These are phyloP conservation scores for Allium cepa DNA, from an alignment of 106 monocot genomes.

Conservation along the genomic window DNA sequence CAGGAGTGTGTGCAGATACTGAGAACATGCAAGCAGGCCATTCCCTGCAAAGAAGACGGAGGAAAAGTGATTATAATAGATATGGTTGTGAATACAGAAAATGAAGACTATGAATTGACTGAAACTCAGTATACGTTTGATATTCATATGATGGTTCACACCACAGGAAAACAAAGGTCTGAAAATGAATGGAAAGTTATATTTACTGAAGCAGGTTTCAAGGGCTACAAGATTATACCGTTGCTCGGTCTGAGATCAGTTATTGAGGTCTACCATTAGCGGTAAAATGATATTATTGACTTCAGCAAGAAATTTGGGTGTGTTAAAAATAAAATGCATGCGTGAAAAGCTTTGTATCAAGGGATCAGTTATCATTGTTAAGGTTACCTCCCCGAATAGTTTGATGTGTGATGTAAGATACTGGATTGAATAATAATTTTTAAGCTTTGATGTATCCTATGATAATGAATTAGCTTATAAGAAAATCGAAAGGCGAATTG, in stretches of 20 bases:
- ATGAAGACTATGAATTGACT: neutral
- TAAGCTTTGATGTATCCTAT: too few relatives aligned
- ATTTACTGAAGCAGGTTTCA: slow-evolving; percentile 7
- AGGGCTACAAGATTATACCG: slow-evolving; percentile 3
- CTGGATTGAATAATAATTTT: too few relatives aligned
- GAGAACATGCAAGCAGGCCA: slow-evolving; percentile 14
- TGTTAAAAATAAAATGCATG: neutral
- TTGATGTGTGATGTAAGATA: too few relatives aligned
- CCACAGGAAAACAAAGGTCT: slow-evolving; percentile 9
- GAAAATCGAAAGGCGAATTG: too few relatives aligned
- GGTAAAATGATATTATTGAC: neutral
- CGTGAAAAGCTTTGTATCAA: too few relatives aligned
- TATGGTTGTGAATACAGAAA: slow-evolving; percentile 6
- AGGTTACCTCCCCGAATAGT: too few relatives aligned
- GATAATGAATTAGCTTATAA: too few relatives aligned
- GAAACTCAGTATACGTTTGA: slow-evolving; percentile 8
- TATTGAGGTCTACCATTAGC: slow-evolving; percentile 5
- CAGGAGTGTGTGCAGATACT: slow-evolving; percentile 13
- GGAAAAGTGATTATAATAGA: slow-evolving; percentile 25
- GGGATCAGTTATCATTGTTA: too few relatives aligned
- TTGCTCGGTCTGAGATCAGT: slow-evolving; percentile 8
- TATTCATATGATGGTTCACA: slow-evolving; percentile 13
- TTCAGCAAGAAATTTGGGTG: neutral
- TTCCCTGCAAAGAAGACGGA: slow-evolving; percentile 4
- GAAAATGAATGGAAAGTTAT: neutral